These are phyloP conservation scores for Termitomyces sp. DNA, from an alignment of 768 basidiomycete species.

Conservation along the genomic window DNA sequence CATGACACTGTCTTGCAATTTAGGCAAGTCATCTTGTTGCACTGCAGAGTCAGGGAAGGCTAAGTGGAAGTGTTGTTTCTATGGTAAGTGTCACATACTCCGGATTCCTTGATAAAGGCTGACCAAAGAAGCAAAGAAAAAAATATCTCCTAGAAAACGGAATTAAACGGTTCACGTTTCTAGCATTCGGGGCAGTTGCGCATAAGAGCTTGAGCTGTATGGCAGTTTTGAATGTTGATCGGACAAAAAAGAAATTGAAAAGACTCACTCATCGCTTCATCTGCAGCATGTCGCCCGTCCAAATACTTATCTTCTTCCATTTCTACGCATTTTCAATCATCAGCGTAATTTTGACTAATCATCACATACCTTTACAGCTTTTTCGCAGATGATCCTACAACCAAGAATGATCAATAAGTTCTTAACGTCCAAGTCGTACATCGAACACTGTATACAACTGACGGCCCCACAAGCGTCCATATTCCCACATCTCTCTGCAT, in stretches of 20 bases:
- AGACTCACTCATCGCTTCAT: constrained; percentile 87
- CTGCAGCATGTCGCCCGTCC: constrained; percentile 71
- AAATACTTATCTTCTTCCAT: constrained; percentile 68
- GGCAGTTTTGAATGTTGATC: constrained; percentile 1
- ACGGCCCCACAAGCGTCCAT: constrained; percentile 68
- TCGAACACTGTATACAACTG: constrained; percentile 72
- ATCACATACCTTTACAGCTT: constrained; percentile 61
- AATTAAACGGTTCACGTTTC: constrained; percentile 46
- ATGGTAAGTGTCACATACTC: constrained; percentile 39
- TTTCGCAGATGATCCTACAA: constrained; percentile 75
- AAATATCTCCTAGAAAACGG: background rate
- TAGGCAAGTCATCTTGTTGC: constrained; percentile 89
- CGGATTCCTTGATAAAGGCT: constrained; percentile 78
- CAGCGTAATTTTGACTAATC: background rate
- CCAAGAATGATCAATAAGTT: background rate
- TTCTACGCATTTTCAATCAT: constrained; percentile 36
- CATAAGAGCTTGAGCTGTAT: constrained; percentile 71
- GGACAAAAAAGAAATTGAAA: background rate
- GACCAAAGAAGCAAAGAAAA: constrained; percentile 3
- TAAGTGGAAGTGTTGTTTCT: background rate
- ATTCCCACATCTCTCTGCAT: constrained; percentile 44
- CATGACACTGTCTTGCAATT: constrained; percentile 72
- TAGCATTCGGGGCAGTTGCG: constrained; percentile 83
- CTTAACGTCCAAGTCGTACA: constrained; percentile 22
- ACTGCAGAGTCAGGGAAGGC: constrained; percentile 35